phyloP scores from a whole-genome alignment of 2,329 filamentous ascomycete genomes.

The Aaosphaeria pasadenensis region DNA sequence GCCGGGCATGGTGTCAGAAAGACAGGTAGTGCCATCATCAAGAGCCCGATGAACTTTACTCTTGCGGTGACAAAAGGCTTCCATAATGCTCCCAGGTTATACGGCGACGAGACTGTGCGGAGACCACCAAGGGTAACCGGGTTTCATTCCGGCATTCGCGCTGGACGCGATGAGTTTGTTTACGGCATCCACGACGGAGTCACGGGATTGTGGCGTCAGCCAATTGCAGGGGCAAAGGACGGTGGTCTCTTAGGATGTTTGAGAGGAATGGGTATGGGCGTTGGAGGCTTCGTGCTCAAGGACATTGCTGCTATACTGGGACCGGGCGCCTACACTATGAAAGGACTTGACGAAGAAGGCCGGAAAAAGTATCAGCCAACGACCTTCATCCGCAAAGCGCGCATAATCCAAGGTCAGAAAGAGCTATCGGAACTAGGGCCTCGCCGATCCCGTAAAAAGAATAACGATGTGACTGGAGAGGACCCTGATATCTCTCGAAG shows the following conservation, averaged over 20 bases:
- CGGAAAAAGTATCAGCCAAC: slow-evolving; percentile 54
- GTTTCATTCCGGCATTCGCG: slow-evolving; percentile 59
- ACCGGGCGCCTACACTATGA: slow-evolving; percentile 60
- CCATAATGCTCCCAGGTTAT: slow-evolving; percentile 67
- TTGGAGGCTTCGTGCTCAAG: slow-evolving; percentile 64
- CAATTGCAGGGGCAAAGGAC: slow-evolving; percentile 56
- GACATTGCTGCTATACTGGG: slow-evolving; percentile 61
- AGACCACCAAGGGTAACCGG: slow-evolving; percentile 63
- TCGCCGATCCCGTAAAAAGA: slow-evolving; percentile 7
- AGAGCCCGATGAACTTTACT: slow-evolving; percentile 59
- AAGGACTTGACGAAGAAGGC: slow-evolving; percentile 61
- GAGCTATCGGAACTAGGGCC: slow-evolving; percentile 21
- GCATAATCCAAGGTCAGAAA: slow-evolving; percentile 55
- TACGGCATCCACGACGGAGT: slow-evolving; percentile 65
- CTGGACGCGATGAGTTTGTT: slow-evolving; percentile 59
- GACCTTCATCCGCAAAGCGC: slow-evolving; percentile 54
- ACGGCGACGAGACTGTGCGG: slow-evolving; percentile 68
- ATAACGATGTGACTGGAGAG: slow-evolving; percentile 1
- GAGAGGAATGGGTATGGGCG: slow-evolving; percentile 57
- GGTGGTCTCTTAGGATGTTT: slow-evolving; percentile 54
- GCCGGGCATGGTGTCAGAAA: slow-evolving; percentile 53
- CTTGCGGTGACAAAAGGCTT: slow-evolving; percentile 66
- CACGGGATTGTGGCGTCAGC: slow-evolving; percentile 61
- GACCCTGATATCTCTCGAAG: slow-evolving; percentile 8
- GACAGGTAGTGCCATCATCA: slow-evolving; percentile 51